These are phyloP conservation scores for Exophiala xenobiotica DNA, from an alignment of 2,329 filamentous ascomycete species.

Conservation along the genomic window DNA sequence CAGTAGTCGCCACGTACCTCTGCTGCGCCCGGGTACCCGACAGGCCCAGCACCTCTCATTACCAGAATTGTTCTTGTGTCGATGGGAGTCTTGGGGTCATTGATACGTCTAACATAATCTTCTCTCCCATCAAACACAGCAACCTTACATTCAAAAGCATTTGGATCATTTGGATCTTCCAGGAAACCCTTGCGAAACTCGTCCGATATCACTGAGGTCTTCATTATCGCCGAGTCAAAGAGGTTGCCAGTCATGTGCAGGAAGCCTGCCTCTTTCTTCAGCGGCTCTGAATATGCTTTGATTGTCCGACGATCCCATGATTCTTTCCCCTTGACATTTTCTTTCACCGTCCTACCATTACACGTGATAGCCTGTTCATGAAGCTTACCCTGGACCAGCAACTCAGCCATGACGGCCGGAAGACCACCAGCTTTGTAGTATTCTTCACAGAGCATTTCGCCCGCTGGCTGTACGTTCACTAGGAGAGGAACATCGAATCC, in stretches of 20 bases:
- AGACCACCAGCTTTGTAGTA: slow-evolving; percentile 56
- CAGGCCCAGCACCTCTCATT: slow-evolving; percentile 51
- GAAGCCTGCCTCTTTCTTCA: slow-evolving; percentile 54
- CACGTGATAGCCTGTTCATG: slow-evolving; percentile 46
- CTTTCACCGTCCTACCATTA: slow-evolving; percentile 48
- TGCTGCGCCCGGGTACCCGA: slow-evolving; percentile 45
- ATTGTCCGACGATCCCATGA: slow-evolving; percentile 54
- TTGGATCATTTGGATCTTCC: slow-evolving; percentile 46
- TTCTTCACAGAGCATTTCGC: slow-evolving; percentile 54
- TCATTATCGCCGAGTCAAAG: slow-evolving; percentile 56
- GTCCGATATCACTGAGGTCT: slow-evolving; percentile 51
- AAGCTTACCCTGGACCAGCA: slow-evolving; percentile 50
- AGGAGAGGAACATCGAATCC: slow-evolving; percentile 53
- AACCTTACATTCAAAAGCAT: slow-evolving; percentile 50
- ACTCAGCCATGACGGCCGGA: slow-evolving; percentile 54
- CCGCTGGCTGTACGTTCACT: slow-evolving; percentile 56
- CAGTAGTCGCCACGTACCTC: not conserved
- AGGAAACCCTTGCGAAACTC: slow-evolving; percentile 49
- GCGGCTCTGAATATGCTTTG: slow-evolving; percentile 44
- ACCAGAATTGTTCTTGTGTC: slow-evolving; percentile 48
- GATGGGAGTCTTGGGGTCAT: slow-evolving; percentile 41
- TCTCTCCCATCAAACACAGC: slow-evolving; percentile 54
- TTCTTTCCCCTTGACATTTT: slow-evolving; percentile 46
- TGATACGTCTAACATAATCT: slow-evolving; percentile 48
- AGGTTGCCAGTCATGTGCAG: slow-evolving; percentile 49